Conservation (phyloP, 495 filamentous ascomycete genomes). For the Penicillium odoratum region DNA sequence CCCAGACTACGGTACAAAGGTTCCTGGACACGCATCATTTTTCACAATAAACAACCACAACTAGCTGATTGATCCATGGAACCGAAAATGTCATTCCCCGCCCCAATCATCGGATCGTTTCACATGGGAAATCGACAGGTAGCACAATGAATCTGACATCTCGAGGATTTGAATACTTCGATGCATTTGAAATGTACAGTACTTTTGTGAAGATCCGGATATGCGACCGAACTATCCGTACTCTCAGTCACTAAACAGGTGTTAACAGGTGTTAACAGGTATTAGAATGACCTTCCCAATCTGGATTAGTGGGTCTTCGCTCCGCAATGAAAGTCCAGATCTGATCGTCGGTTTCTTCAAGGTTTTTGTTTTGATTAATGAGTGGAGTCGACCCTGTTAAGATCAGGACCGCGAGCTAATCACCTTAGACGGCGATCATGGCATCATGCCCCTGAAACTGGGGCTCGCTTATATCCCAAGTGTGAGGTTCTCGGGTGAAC, state of each 20-base stretch:
- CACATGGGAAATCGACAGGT: not conserved
- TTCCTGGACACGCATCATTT: not conserved
- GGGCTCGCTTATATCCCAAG: not conserved
- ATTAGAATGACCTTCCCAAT: not conserved
- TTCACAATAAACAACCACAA: conserved; percentile 25
- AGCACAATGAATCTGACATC: not conserved
- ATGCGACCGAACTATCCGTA: no score
- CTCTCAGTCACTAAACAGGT: not conserved
- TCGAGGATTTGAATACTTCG: not conserved
- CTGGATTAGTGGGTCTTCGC: not conserved
- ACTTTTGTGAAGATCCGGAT: not conserved
- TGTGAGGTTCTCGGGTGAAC: not conserved
- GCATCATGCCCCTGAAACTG: conserved; percentile 6
- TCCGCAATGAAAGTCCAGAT: not conserved
- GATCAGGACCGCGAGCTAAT: conserved; percentile 1
- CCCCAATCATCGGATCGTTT: conserved; percentile 11
- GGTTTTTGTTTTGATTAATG: not conserved
- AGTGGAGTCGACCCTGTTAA: conserved; percentile 1
- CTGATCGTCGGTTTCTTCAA: not conserved
- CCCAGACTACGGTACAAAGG: not conserved
- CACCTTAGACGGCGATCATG: conserved; percentile 12
- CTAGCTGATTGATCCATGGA: conserved; percentile 19
- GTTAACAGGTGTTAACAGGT: no score
- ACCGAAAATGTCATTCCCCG: conserved; percentile 10
- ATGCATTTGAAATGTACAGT: not conserved